Percentiles rank a stretch among this genome's conserved stretches.
Conservation (phyloP, 345 rosid genomes). For the Orychophragmus violaceus region DNA sequence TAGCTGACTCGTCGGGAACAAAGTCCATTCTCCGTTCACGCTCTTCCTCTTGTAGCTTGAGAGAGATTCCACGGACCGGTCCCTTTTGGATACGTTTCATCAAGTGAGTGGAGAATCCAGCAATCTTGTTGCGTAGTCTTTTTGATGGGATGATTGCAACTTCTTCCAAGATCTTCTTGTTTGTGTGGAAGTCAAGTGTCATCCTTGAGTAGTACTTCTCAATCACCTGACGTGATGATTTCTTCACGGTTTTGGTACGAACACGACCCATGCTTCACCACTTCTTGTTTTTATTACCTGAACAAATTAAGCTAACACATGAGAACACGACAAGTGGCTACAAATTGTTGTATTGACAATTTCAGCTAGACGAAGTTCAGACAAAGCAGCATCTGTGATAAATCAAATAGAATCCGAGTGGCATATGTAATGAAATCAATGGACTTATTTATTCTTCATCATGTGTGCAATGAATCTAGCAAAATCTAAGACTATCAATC, state of each 20-base stretch:
- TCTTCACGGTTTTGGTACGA: slow-evolving; percentile 82
- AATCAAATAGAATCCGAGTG: not conserved
- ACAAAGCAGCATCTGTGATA: not conserved
- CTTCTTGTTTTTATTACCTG: not conserved
- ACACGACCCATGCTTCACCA: slow-evolving; percentile 62
- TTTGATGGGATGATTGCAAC: slow-evolving; percentile 81
- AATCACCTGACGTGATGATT: slow-evolving; percentile 75
- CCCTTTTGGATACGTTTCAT: slow-evolving; percentile 76
- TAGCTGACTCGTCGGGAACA: slow-evolving; percentile 78
- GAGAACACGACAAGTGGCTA: not conserved
- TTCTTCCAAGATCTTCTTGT: slow-evolving; percentile 79
- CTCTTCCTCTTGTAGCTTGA: slow-evolving; percentile 83
- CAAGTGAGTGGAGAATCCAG: slow-evolving; percentile 76
- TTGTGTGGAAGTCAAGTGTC: slow-evolving; percentile 88
- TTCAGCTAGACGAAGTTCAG: not conserved
- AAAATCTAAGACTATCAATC: not conserved
- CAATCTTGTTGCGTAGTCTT: slow-evolving; percentile 78
- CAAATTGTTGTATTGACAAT: not conserved
- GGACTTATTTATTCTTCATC: not conserved
- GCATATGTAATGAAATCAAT: not conserved
- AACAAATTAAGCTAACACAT: not conserved
- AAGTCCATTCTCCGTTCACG: slow-evolving; percentile 83
- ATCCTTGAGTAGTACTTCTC: slow-evolving; percentile 79
- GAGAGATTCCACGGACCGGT: slow-evolving; percentile 74
- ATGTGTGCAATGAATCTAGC: not conserved